Evolutionary conservation across 2,329 filamentous ascomycete species (phyloP).

Genomic region (Diaporthe capsici): DNA sequence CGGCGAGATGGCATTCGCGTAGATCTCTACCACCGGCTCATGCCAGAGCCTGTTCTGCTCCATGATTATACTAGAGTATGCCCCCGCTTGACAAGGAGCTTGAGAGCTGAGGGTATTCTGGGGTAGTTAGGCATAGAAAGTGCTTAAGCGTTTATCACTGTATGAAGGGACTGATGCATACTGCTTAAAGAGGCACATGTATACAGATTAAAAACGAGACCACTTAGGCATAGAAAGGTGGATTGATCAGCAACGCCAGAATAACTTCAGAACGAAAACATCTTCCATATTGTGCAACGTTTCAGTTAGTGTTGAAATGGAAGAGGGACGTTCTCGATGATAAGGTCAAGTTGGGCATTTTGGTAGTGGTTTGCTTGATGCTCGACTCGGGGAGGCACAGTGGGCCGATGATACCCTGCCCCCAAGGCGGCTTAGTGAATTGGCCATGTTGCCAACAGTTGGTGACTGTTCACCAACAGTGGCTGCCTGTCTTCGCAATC

Average conservation of each 20-base stretch:
- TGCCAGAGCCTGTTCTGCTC: constrained; percentile 8
- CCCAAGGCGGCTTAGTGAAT: no score
- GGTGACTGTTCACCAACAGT: neutral
- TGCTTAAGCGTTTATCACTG: no score
- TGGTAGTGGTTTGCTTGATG: neutral
- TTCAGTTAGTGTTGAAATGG: neutral
- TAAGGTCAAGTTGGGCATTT: neutral
- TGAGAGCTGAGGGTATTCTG: neutral
- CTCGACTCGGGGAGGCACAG: neutral
- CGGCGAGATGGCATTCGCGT: constrained; percentile 3
- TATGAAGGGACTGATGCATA: no score
- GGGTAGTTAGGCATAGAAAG: neutral
- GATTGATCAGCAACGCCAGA: neutral
- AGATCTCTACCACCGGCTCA: constrained; percentile 3
- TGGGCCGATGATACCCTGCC: neutral
- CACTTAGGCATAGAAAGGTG: no score
- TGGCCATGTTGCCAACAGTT: no score
- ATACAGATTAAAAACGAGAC: no score
- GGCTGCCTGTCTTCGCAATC: neutral
- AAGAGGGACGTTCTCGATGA: neutral
- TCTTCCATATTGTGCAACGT: neutral
- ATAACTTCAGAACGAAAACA: neutral
- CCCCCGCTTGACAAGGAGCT: neutral
- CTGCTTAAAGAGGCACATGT: no score
- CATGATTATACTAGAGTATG: neutral